A percentile compares a stretch with the other conserved stretches of the same genome.
phyloP scores from a whole-genome alignment of 2,329 filamentous ascomycete genomes.

The Epichloe hybrida region DNA sequence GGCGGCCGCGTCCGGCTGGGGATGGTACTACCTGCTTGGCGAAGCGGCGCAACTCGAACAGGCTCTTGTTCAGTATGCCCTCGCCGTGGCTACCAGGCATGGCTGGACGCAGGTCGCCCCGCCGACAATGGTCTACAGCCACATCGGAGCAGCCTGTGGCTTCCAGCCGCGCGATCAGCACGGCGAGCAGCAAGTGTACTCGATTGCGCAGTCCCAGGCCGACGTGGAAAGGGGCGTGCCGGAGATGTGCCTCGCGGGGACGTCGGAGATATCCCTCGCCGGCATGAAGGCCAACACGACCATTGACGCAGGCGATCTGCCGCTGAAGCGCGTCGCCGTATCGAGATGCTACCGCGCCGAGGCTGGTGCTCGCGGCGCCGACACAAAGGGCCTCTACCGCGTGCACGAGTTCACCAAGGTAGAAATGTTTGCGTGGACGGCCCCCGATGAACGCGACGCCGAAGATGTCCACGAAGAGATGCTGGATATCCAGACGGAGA shows the following conservation, averaged over 20 bases:
- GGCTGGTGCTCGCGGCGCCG: slow-evolving; percentile 75
- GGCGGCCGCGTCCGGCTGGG: slow-evolving; percentile 79
- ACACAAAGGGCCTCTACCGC: slow-evolving; percentile 88
- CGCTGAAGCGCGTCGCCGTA: slow-evolving; percentile 66
- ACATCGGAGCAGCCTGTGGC: slow-evolving; percentile 82
- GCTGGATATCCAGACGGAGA: slow-evolving; percentile 72
- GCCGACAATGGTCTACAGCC: slow-evolving; percentile 80
- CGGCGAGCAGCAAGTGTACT: slow-evolving; percentile 86
- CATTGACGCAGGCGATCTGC: slow-evolving; percentile 52
- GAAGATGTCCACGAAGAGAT: slow-evolving; percentile 68
- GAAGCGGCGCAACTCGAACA: slow-evolving; percentile 91
- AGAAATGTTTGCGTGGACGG: slow-evolving; percentile 89
- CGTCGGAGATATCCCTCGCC: slow-evolving; percentile 88
- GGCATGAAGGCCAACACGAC: slow-evolving; percentile 71
- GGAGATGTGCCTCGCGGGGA: slow-evolving; percentile 66
- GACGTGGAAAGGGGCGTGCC: slow-evolving; percentile 51
- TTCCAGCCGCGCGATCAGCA: slow-evolving; percentile 87
- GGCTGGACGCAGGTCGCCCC: slow-evolving; percentile 76
- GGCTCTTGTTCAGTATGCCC: slow-evolving; percentile 75
- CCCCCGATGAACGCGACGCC: slow-evolving; percentile 36
- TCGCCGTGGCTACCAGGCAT: slow-evolving; percentile 54
- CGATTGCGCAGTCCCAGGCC: slow-evolving; percentile 51
- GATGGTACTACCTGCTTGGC: slow-evolving; percentile 93
- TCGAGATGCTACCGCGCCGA: slow-evolving; percentile 94
- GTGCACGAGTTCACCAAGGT: slow-evolving; percentile 99